Conservation (phyloP, 164 flowering plant species). For the Sextonia rubra region DNA sequence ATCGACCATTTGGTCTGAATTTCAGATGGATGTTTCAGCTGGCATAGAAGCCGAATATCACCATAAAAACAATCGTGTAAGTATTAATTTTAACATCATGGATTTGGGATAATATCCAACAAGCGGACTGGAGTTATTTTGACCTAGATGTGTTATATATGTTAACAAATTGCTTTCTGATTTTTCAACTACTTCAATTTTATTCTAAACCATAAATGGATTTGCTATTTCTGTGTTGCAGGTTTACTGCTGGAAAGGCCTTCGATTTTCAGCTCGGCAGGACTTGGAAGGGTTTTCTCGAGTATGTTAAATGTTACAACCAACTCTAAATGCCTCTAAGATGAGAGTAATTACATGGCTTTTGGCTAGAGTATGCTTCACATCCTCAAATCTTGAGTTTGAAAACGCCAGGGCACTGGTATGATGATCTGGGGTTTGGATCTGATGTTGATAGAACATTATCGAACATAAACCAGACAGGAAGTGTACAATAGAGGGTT, state of each 20-base stretch:
- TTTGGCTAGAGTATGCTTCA: not conserved
- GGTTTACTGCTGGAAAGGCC: conserved; percentile 99
- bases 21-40: conserved; percentile 84
- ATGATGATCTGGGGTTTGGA: too few relatives aligned
- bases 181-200: not conserved
- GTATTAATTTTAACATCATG: conserved; percentile 4
- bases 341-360: not conserved
- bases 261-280: conserved; percentile 89
- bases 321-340: not conserved
- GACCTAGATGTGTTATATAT: not conserved
- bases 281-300: conserved; percentile 98
- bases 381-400: not conserved
- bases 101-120: not conserved
- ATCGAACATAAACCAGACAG: not conserved
- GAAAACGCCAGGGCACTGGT: not conserved
- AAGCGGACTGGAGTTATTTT: not conserved
- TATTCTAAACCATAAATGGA: not conserved
- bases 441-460: not conserved
- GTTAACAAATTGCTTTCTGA: not conserved
- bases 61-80: conserved; percentile 80
- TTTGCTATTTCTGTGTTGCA: conserved; percentile 23
- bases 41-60: conserved; percentile 99
- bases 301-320: conserved; percentile 29
- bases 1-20: not conserved
- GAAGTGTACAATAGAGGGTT: not conserved